Conservation (phyloP, 345 rosid genomes). For the Pugionium cornutum region DNA sequence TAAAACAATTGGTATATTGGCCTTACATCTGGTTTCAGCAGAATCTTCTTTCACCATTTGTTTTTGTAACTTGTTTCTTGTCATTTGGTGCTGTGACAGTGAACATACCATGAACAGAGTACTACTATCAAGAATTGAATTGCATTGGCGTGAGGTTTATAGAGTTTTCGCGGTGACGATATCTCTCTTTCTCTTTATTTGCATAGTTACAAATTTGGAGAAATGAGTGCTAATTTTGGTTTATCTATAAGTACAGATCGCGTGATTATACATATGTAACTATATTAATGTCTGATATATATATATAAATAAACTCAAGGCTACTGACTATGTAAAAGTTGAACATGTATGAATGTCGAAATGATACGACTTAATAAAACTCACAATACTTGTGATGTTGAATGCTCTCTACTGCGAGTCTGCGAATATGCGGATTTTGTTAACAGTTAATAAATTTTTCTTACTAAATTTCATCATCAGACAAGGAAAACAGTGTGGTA, state of each 20-base stretch:
- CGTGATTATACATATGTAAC: neutral
- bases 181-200: slow-evolving; percentile 12
- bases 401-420: no score
- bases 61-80: slow-evolving; percentile 18
- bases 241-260: slow-evolving; percentile 18
- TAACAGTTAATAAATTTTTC: no score
- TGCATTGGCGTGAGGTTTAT: slow-evolving; percentile 24
- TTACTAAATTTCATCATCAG: no score
- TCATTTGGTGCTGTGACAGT: slow-evolving; percentile 29
- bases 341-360: no score
- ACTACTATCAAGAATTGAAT: neutral
- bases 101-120: slow-evolving; percentile 35
- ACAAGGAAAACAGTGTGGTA: no score
- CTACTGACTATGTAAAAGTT: neutral
- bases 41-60: neutral
- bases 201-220: slow-evolving; percentile 14
- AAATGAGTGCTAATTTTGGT: slow-evolving; percentile 16
- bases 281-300: slow-evolving; percentile 4
- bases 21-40: slow-evolving; percentile 8
- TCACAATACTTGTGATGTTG: no score
- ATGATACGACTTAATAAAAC: no score
- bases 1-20: slow-evolving; percentile 65
- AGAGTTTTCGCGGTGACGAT: slow-evolving; percentile 11
- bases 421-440: no score
- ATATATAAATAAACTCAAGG: neutral